Conservation (phyloP, 176 grass and related monocot genomes). For the Avena atlantica region DNA sequence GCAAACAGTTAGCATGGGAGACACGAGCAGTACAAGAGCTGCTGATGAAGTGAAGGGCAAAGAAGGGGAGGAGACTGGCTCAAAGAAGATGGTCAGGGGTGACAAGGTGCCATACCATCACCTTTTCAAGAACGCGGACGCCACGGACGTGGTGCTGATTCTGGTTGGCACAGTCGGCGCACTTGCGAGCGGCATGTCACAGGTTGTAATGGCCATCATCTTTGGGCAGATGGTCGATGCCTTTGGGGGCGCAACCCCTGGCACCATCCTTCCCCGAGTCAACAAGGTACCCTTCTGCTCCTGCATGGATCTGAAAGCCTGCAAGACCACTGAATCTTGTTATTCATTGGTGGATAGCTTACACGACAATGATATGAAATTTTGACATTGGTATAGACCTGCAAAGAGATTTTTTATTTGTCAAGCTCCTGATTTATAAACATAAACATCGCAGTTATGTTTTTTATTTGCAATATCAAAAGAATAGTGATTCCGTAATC, state of each 20-base stretch:
- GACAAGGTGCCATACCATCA: constrained; percentile 23
- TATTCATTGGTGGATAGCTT: not conserved
- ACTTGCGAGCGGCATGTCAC: constrained; percentile 41
- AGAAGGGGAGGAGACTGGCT: not conserved
- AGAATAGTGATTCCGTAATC: not conserved
- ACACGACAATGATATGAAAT: not conserved
- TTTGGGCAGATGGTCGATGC: constrained; percentile 44
- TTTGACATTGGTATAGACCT: not conserved
- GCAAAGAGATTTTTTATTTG: not conserved
- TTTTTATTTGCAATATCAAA: not conserved
- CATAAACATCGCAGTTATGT: not conserved
- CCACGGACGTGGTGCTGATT: constrained; percentile 39
- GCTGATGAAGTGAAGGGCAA: not conserved
- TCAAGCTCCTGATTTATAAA: constrained; percentile 4
- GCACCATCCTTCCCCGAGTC: constrained; percentile 39
- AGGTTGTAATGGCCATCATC: constrained; percentile 43
- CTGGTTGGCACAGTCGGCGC: constrained; percentile 27
- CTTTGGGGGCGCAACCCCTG: constrained; percentile 22
- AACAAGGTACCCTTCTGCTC: constrained; percentile 40
- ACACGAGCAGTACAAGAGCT: not conserved
- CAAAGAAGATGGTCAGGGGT: not conserved
- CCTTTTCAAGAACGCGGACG: constrained; percentile 41
- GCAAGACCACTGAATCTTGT: not conserved
- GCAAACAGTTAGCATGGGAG: constrained; percentile 14
- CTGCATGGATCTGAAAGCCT: not conserved